Conservation (phyloP, 2,329 filamentous ascomycete species). For the Calonectria henricotiae region DNA sequence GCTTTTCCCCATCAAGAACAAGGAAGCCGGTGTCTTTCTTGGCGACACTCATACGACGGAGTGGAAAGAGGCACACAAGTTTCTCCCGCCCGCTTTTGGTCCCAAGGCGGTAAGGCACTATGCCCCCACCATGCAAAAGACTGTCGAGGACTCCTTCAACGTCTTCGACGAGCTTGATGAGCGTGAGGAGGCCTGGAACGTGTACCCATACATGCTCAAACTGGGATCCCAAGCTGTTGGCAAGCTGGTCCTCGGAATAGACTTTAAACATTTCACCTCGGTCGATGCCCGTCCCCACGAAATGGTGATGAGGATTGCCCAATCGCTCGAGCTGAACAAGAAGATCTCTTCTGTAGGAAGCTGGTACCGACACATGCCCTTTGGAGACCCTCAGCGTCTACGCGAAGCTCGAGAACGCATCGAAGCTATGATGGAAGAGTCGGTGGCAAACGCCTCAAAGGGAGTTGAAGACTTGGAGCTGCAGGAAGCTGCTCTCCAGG, state of each 20-base stretch:
- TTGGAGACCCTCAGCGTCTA: conserved; percentile 69
- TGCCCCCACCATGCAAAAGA: conserved; percentile 72
- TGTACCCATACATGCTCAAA: conserved; percentile 68
- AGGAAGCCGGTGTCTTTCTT: conserved; percentile 63
- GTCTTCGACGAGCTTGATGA: conserved; percentile 69
- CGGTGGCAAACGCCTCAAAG: conserved; percentile 56
- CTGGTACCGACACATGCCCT: conserved; percentile 73
- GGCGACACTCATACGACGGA: conserved; percentile 68
- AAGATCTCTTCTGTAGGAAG: conserved; percentile 69
- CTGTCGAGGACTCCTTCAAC: conserved; percentile 67
- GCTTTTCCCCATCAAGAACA: conserved; percentile 62
- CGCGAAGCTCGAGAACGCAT: conserved; percentile 49
- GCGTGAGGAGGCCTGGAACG: conserved; percentile 65
- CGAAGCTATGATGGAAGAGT: conserved; percentile 58
- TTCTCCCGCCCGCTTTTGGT: conserved; percentile 72
- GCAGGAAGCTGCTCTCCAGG: conserved; percentile 67
- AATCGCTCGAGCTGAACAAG: conserved; percentile 72
- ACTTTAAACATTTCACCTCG: conserved; percentile 63
- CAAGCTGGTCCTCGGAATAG: conserved; percentile 63
- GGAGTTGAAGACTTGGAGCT: conserved; percentile 60
- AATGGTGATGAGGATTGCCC: conserved; percentile 68
- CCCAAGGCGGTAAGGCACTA: conserved; percentile 76
- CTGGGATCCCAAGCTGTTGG: conserved; percentile 65
- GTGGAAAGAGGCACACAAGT: conserved; percentile 73
- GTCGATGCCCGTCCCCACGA: conserved; percentile 67